Base-by-base conservation (phyloP, 1,284 basidiomycete genomes). In the Sanghuangporus weigelae region DNA sequence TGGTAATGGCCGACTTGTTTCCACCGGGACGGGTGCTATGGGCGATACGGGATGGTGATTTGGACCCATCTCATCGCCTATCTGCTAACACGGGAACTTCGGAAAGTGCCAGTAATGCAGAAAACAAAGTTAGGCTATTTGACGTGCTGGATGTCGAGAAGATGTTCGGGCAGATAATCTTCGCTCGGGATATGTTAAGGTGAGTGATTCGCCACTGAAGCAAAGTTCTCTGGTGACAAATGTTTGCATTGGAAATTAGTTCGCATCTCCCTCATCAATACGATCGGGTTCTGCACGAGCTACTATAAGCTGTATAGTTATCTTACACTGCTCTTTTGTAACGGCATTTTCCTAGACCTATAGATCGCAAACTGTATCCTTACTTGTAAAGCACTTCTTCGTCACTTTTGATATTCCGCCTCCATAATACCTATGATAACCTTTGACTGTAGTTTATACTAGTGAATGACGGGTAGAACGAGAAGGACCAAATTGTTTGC, bases 11-110 rank as follows among this genome's bases (percentile, higher is more conserved):
- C 7, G 82, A 87, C 69, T 81, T 92, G 70, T 93, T 84, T 69
- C 92, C 92, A 3, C 89, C 92, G 0, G 92, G 92, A 1, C 82
- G 87, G 6, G 85, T 93, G 10, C 78, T 92, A 40, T 93, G 91
- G 87, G 89, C 87, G 4, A 78, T 93, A 69, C 81, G 86, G 60
- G 83, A 89, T 60, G 81, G 81, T 36, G 87, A 90, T 71, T 71
- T 90, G 31, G 81, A 84, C 65, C 80, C 81, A 7, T 76, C 81
- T 2, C 82, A 85, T 71, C 78, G 79, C 48, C 64, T 71, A 23
- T 55, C 49, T 31, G 53, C 61, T 55, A 57, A n/a, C 23, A 51
- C 66, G 61, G 64, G 60, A 44, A 66, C 21, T 16, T 12, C 59
- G 49, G 63, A 51, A 26, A 68, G 68, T 44, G 73, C 68, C 12